phyloP scores from a whole-genome alignment of 495 filamentous ascomycete species.

The Beverwykella pulmonaria region DNA sequence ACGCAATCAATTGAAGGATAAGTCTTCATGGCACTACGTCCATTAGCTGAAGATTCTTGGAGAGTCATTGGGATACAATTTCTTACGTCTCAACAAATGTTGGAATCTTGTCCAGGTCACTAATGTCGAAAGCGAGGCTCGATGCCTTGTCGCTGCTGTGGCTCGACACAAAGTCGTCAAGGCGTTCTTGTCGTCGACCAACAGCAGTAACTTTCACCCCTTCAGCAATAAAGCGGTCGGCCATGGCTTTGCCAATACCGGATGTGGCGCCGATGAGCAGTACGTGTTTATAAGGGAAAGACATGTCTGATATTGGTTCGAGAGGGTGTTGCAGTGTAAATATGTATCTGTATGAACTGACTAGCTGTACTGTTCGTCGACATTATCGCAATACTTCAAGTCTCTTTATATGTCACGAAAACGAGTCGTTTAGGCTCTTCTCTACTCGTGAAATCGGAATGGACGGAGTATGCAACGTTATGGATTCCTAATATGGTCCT shows the following conservation, averaged over 20 bases:
- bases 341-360: background rate
- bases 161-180: conserved; percentile 27
- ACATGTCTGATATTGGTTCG: too few relatives aligned
- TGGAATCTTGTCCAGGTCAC: conserved; percentile 10
- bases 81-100: conserved; percentile 12
- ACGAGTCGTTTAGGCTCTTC: too few relatives aligned
- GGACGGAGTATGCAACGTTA: too few relatives aligned
- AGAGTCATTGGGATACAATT: background rate
- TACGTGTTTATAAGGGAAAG: conserved; percentile 37
- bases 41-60: background rate
- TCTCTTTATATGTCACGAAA: too few relatives aligned
- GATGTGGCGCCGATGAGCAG: conserved; percentile 38
- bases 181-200: conserved; percentile 29
- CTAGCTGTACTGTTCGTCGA: too few relatives aligned
- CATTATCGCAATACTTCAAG: too few relatives aligned
- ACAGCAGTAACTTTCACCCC: conserved; percentile 33
- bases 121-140: conserved; percentile 20
- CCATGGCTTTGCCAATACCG: conserved; percentile 35
- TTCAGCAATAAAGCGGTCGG: conserved; percentile 15
- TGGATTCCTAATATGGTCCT: too few relatives aligned
- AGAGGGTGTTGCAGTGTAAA: background rate
- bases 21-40: background rate
- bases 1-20: conserved; percentile 34
- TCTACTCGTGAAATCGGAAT: too few relatives aligned
- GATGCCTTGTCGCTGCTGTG: conserved; percentile 17